These are phyloP conservation scores for Hemileia vastatrix DNA, from an alignment of 1,284 basidiomycete genomes.

Conservation along the genomic window DNA sequence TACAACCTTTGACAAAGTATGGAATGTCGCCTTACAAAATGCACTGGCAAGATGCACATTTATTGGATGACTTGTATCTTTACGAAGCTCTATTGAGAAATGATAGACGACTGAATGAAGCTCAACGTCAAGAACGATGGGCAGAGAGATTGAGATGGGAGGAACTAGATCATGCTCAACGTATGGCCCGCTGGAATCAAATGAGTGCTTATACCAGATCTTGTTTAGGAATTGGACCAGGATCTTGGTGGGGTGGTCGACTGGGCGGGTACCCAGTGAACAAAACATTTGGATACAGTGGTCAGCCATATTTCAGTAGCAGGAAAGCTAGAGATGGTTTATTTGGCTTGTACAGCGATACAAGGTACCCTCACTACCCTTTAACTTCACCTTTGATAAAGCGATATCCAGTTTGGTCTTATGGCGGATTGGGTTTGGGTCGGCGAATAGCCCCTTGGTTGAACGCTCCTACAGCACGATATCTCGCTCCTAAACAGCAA, in stretches of 20 bases:
- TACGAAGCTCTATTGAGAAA: conserved; percentile 16
- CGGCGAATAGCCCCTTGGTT: conserved; percentile 17
- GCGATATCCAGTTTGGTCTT: conserved; percentile 20
- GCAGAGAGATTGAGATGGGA: conserved; percentile 20
- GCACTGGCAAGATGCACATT: conserved; percentile 2
- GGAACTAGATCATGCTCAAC: conserved; percentile 7
- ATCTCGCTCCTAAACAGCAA: neutral
- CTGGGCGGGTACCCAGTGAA: conserved; percentile 12
- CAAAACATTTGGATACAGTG: conserved; percentile 16
- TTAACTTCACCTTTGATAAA: conserved; percentile 5
- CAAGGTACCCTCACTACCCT: conserved; percentile 11
- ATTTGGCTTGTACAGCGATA: too few relatives aligned
- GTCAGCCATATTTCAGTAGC: neutral
- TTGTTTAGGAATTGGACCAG: conserved; percentile 11
- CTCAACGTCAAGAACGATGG: conserved; percentile 19
- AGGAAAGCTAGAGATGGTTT: too few relatives aligned
- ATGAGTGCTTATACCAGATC: conserved; percentile 11
- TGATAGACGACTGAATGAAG: conserved; percentile 10
- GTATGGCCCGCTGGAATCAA: conserved; percentile 8
- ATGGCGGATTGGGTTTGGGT: conserved; percentile 19
- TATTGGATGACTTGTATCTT: conserved; percentile 21
- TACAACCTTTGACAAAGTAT: conserved; percentile 7
- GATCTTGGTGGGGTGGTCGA: conserved; percentile 19
- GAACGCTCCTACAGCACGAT: too few relatives aligned
- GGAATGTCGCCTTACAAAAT: neutral